Percentiles rank a stretch among this genome's conserved stretches.
Evolutionary conservation across 768 basidiomycete species (phyloP).

Genomic region (Mycena chlorophos): DNA sequence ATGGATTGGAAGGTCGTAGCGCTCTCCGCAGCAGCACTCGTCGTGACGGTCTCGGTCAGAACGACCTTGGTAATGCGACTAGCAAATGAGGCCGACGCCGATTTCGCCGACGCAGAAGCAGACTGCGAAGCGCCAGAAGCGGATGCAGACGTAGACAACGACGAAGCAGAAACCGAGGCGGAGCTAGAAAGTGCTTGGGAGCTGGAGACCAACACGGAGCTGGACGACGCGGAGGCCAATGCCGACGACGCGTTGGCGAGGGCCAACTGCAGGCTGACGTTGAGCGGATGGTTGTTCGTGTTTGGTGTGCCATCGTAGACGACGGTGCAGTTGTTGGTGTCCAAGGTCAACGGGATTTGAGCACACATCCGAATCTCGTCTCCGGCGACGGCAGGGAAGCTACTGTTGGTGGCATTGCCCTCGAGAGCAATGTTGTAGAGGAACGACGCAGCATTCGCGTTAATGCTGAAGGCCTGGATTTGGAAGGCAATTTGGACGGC

Average conservation of each 20-base stretch:
- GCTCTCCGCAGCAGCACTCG: background rate
- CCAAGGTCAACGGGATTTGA: conserved; percentile 46
- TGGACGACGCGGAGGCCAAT: too few relatives aligned
- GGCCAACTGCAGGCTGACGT: conserved; percentile 6
- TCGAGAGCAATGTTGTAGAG: conserved; percentile 51
- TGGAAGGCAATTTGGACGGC: conserved; percentile 69
- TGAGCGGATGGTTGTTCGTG: conserved; percentile 21
- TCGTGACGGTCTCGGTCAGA: background rate
- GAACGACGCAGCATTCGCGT: conserved; percentile 55
- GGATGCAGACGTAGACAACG: background rate
- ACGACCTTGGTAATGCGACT: background rate
- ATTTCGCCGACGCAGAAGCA: background rate
- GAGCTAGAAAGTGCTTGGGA: background rate
- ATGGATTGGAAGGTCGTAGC: background rate
- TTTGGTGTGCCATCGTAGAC: conserved; percentile 53
- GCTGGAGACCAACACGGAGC: conserved; percentile 5
- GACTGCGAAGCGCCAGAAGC: background rate
- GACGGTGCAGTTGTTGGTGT: conserved; percentile 45
- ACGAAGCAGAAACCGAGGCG: background rate
- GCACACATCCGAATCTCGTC: conserved; percentile 59
- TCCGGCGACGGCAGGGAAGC: conserved; percentile 52
- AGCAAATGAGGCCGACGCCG: background rate
- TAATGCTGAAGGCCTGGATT: conserved; percentile 63
- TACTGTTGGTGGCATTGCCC: conserved; percentile 47
- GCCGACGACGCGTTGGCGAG: conserved; percentile 5